These are phyloP conservation scores for Chlamydomonas incerta DNA, from an alignment of 139 green algal genomes.

Conservation along the genomic window DNA sequence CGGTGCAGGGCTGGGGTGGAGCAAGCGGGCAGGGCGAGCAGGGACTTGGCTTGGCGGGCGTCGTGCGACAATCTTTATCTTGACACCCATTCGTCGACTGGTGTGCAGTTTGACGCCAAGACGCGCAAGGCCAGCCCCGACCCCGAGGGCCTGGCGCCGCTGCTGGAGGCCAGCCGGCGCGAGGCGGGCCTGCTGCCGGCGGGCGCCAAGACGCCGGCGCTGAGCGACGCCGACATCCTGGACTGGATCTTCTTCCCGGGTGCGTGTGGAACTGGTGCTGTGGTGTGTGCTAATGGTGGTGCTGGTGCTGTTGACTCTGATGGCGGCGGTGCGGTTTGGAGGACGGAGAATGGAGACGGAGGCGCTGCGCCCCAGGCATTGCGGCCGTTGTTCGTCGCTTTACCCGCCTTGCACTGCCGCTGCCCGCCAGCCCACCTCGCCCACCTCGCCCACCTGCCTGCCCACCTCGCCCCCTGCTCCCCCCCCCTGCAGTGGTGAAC, in stretches of 20 bases:
- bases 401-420: too few relatives aligned
- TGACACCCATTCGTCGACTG: too few relatives aligned
- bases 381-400: too few relatives aligned
- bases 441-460: background rate
- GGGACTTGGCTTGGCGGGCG: too few relatives aligned
- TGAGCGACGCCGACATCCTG: slow-evolving; percentile 87
- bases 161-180: slow-evolving; percentile 72
- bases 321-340: too few relatives aligned
- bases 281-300: background rate
- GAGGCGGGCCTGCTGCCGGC: slow-evolving; percentile 48
- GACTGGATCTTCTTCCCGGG: slow-evolving; percentile 99
- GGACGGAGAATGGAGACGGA: too few relatives aligned
- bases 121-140: slow-evolving; percentile 78
- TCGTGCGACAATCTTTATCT: too few relatives aligned
- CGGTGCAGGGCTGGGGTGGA: too few relatives aligned
- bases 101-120: slow-evolving; percentile 67
- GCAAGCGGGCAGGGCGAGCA: too few relatives aligned
- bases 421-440: background rate
- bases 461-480: background rate
- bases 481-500: slow-evolving; percentile 58
- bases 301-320: too few relatives aligned
- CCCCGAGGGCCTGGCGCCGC: slow-evolving; percentile 69
- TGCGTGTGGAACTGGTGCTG: slow-evolving; percentile 33
- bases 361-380: too few relatives aligned
- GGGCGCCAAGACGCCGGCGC: slow-evolving; percentile 54